A percentile compares a stretch with the other conserved stretches of the same genome.
Conservation (phyloP, 2,329 filamentous ascomycete species). For the Zalaria obscura region DNA sequence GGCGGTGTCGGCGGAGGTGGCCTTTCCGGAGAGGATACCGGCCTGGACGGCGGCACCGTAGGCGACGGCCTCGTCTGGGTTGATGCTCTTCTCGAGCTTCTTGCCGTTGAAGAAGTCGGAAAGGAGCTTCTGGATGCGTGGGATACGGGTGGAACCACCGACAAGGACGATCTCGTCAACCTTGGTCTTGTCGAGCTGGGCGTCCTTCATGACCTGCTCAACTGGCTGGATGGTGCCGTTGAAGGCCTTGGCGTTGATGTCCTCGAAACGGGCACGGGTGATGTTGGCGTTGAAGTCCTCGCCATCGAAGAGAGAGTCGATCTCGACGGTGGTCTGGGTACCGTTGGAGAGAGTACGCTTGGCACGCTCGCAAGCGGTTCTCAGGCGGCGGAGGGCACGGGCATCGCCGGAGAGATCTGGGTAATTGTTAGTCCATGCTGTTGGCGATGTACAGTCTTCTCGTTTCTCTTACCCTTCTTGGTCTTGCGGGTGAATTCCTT, state of each 20-base stretch:
- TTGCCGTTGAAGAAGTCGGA: slow-evolving; percentile 99
- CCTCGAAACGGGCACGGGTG: slow-evolving; percentile 97
- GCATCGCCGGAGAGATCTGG: slow-evolving; percentile 61
- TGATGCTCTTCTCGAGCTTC: slow-evolving; percentile 99
- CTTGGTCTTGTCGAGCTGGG: slow-evolving; percentile 70
- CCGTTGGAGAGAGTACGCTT: slow-evolving; percentile 98
- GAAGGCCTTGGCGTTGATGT: slow-evolving; percentile 94
- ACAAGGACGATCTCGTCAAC: slow-evolving; percentile 99
- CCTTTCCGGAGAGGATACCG: slow-evolving; percentile 96
- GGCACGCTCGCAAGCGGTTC: slow-evolving; percentile 97
- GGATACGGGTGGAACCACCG: slow-evolving; percentile 97
- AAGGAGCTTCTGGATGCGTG: slow-evolving; percentile 96
- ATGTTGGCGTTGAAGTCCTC: slow-evolving; percentile 96
- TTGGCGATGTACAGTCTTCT: no score
- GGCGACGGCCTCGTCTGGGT: slow-evolving; percentile 97
- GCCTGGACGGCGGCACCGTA: slow-evolving; percentile 98
- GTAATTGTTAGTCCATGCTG: background rate
- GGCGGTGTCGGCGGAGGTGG: slow-evolving; percentile 82
- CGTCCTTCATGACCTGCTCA: slow-evolving; percentile 91
- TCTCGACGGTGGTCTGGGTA: slow-evolving; percentile 95
- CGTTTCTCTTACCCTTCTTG: slow-evolving; percentile 38
- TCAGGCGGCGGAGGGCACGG: slow-evolving; percentile 86
- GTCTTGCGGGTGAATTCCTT: slow-evolving; percentile 80
- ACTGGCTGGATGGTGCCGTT: slow-evolving; percentile 87
- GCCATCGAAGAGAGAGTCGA: slow-evolving; percentile 95